Conservation (phyloP, 202 grass and related monocot genomes). For the Panicum hallii region DNA sequence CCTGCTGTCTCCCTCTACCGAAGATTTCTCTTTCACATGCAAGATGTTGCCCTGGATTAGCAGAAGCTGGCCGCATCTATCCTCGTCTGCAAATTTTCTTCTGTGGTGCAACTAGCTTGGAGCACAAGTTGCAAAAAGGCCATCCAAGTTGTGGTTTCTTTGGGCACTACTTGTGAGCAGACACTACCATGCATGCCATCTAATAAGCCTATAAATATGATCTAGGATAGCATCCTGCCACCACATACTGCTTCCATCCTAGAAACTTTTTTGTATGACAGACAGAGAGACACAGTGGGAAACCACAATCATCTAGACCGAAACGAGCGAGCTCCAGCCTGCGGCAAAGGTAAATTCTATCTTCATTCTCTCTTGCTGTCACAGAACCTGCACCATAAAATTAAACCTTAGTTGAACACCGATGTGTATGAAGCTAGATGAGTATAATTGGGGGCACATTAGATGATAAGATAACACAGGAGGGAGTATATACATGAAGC, state of each 20-base stretch:
- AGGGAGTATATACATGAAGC: not conserved
- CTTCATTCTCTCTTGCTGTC: not conserved
- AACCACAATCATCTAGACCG: not conserved
- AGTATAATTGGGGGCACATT: too few relatives aligned
- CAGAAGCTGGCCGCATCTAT: slow-evolving; percentile 16
- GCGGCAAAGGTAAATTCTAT: slow-evolving; percentile 43
- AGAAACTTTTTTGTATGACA: not conserved
- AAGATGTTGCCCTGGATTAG: slow-evolving; percentile 35
- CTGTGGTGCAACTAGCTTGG: slow-evolving; percentile 16
- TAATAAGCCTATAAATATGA: slow-evolving; percentile 46
- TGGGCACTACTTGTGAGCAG: slow-evolving; percentile 31
- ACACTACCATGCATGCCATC: not conserved
- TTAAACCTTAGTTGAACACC: not conserved
- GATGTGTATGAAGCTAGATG: not conserved
- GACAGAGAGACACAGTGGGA: not conserved
- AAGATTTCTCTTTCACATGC: slow-evolving; percentile 36
- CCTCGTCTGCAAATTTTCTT: not conserved
- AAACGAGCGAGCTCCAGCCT: slow-evolving; percentile 16
- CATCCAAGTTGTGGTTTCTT: slow-evolving; percentile 41
- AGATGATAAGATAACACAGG: too few relatives aligned
- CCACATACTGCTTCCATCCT: slow-evolving; percentile 9
- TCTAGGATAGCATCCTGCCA: not conserved
- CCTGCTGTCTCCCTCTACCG: not conserved
- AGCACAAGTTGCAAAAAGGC: slow-evolving; percentile 31
- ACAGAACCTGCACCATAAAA: not conserved